Evolutionary conservation across 306 rosid genomes (phyloP), one percentile per base, ranked within the genome.

Genomic region (Styphnolobium japonicum): DNA sequence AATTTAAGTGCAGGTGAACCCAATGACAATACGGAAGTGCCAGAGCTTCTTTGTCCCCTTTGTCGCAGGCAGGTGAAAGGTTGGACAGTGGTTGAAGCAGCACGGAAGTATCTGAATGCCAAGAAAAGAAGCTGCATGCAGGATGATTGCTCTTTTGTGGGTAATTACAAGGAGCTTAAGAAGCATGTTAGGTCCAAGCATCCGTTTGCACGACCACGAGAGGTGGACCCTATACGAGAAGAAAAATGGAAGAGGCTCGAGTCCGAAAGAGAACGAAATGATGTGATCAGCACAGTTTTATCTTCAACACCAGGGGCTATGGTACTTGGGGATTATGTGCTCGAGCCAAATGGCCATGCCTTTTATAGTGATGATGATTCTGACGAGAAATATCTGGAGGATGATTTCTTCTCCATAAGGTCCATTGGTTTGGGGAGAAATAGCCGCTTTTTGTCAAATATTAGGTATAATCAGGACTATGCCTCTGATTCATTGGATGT

Each of bases 31-130:
- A 15, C 71, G 18, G 88, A 89, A 60, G 86, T 73, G 67, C 88
- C 94, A 1, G 93, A 93, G 91, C 98, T 96, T 77, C 88, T 93
- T 55, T 96, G 99, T 80, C 99, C 99, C 22, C 97, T 96, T 60
- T 96, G 99, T 78, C 92, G 98, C 57, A 91, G 92, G 57, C 94
- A 90, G 84, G 98, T 96, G 70, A 96, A 96, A 82, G 99, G 99
- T 22, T 96, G 99, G 98, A 91, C 99, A 8, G 96, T 96, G 83
- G 97, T 96, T 82, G 97, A 93, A 45, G 93, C 85, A 2, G 99
- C 96, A 25, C 81, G 98, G 56, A 85, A 90, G 83, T 87, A 88
- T 89, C 88, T 91, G 60, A 90, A 96, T 85, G 77, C 89, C 51
- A 96, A 91, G 94, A 96, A 93, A 89, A 93, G 99, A 87, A 83